Evolutionary conservation across 768 basidiomycete genomes (phyloP).

Genomic region (Russula foetens): DNA sequence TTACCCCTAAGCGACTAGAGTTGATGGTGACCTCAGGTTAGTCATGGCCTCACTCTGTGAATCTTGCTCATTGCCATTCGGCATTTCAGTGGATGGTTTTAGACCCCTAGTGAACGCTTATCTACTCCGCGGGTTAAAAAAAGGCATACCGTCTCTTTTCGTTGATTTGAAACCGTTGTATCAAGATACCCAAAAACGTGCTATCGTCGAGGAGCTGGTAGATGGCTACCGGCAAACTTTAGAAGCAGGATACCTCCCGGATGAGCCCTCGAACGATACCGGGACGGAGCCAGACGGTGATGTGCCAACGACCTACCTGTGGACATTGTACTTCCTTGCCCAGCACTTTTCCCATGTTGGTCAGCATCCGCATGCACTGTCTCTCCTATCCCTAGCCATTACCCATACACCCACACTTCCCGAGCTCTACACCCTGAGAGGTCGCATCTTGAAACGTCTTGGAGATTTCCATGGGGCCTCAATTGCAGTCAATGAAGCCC

Average conservation of each 20-base stretch:
- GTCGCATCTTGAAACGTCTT: slow-evolving; percentile 75
- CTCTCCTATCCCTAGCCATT: slow-evolving; percentile 56
- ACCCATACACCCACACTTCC: slow-evolving; percentile 90
- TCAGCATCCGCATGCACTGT: slow-evolving; percentile 42
- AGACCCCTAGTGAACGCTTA: slow-evolving; percentile 55
- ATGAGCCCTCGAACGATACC: slow-evolving; percentile 1
- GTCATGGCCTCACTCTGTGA: not conserved
- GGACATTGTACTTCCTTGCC: slow-evolving; percentile 93
- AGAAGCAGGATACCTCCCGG: slow-evolving; percentile 23
- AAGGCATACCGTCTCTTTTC: slow-evolving; percentile 91
- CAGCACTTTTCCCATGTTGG: slow-evolving; percentile 74
- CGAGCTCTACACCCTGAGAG: slow-evolving; percentile 77
- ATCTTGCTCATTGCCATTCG: not conserved
- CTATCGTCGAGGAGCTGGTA: slow-evolving; percentile 59
- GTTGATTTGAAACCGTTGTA: slow-evolving; percentile 88
- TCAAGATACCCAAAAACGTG: slow-evolving; percentile 50
- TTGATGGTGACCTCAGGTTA: slow-evolving; percentile 54
- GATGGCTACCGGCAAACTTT: slow-evolving; percentile 39
- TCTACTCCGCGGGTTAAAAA: slow-evolving; percentile 57
- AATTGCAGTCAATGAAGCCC: slow-evolving; percentile 67
- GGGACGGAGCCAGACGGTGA: slow-evolving; percentile 29
- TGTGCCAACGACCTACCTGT: slow-evolving; percentile 77
- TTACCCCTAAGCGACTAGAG: slow-evolving; percentile 65
- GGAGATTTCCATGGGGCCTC: slow-evolving; percentile 78
- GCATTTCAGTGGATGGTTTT: slow-evolving; percentile 56